Base-by-base conservation (phyloP, 345 rosid species). In the Heritiera littoralis region DNA sequence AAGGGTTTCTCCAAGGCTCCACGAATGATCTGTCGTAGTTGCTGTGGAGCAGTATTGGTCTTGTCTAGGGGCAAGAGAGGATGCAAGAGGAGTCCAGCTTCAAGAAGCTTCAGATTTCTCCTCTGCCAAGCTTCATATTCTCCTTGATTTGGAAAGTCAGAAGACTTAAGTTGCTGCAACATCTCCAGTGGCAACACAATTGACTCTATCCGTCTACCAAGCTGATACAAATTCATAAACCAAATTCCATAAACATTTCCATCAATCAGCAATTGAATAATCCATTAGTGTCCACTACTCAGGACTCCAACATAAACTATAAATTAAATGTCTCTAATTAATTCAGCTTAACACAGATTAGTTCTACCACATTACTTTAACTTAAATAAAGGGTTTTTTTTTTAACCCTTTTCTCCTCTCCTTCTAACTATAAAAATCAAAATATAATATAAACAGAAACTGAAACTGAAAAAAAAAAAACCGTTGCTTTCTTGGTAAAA, bases 181-280 rank as follows among this genome's bases (percentile, higher is more conserved):
- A 94, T 87, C 90, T 96, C 99, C 12, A 96, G 84, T 41, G 99
- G 98, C 78, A 96, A 86, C 84, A 94, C 97, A 79, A 90, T 86
- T 0, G 88, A 81, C 87, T 96, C 99, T 76, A 91, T 87, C 68
- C 91, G 84, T 88, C 87, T 94, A 79, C 97, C 99, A 45, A 94
- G 92, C 99, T 96, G 89, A 77, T 66, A 76, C 70, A 83, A 86
- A 65, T 51, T 81, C 65, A 23, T n/a, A 72, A 72, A 28, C 59
- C 55, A 46, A 40, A 69, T 23, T 70, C 48, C 55, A 68, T 23
- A 35, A 38, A 60, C 23, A 14, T 71, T 30, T 8, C 68, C 20
- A 40, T 56, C 67, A 54, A 72, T 15, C 64, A 35, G 52, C 75
- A 52, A 55, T 3, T 9, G 20, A 32, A 54, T n/a, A 11, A 11